Base-by-base conservation (phyloP, 2,329 filamentous ascomycete genomes). In the Atkinsonella texensis region DNA sequence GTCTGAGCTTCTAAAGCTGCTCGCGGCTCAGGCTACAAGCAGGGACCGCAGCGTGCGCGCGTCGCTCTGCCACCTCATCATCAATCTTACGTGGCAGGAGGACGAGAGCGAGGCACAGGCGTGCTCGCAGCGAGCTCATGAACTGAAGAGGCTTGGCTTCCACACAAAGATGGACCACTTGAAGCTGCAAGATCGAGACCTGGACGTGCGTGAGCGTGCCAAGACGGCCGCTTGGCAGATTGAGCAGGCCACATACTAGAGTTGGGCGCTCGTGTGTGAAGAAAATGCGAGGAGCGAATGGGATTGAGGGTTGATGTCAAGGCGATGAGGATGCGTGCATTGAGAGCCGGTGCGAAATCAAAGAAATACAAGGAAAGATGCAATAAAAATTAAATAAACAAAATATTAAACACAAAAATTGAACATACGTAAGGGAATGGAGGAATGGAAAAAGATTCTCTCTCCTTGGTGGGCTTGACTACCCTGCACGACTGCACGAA, bases 1-100 rank as follows among this genome's bases (percentile, higher is more conserved):
- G 65, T 84, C 80, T 2, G 79, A 85, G 12, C 73, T 97, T 4
- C 74, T 97, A 54, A 81, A 79, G 59, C 77, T 85, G 46, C 73
- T 95, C 46, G 77, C 84, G 9, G 79, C 80, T 15, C 83, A 95
- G 52, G 86, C 93, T 59, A 78, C 73, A 45, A 87, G 89, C 66
- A 77, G 80, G 43, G 81, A 86, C 62, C 77, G 79, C 45, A 80
- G 85, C 42, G 84, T 98, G 7, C 83, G 91, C 6, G 76, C 83
- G 18, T 84, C 84, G 45, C 81, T 93, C 58, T 89, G 88, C 57
- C 91, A 90, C 77, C 75, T 95, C 43, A 76, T 94, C 44, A 86
- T 84, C 63, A 96, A 96, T 63, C 76, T 98, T 43, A 86, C 87
- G 0, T 94, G 85, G 74, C 76, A 84, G 55, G 90, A 96, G 55